Conservation (phyloP, 768 basidiomycete species). For the Boletus rubescentipes region DNA sequence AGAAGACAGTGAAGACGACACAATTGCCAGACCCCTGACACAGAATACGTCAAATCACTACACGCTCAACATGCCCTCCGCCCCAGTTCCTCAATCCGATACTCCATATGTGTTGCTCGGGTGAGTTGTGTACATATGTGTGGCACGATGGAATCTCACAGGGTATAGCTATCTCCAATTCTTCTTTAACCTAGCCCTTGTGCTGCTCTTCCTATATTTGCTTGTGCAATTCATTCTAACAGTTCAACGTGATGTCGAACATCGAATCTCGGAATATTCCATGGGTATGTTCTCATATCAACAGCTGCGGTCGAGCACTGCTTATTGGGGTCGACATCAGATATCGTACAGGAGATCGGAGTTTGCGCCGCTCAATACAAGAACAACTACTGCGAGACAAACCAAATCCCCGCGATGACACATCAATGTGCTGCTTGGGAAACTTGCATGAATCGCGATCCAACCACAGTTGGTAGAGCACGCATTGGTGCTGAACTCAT, state of each 20-base stretch:
- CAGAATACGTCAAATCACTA: conserved; percentile 75
- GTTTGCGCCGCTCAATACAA: conserved; percentile 80
- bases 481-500: conserved; percentile 92
- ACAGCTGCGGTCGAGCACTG: conserved; percentile 12
- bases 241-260: conserved; percentile 86
- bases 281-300: conserved; percentile 54
- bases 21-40: conserved; percentile 39
- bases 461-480: conserved; percentile 83
- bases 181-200: conserved; percentile 86
- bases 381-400: conserved; percentile 75
- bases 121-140: conserved; percentile 42
- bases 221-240: conserved; percentile 85
- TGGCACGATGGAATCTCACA: conserved; percentile 16
- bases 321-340: conserved; percentile 39
- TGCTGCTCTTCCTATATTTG: conserved; percentile 81
- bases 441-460: conserved; percentile 93
- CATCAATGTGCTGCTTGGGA: conserved; percentile 89
- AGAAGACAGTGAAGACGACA: conserved; percentile 50
- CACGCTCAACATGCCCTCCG: conserved; percentile 76
- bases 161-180: conserved; percentile 82
- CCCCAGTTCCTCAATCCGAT: conserved; percentile 55
- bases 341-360: conserved; percentile 90
- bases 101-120: conserved; percentile 83
- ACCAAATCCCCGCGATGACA: conserved; percentile 84
- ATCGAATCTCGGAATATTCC: conserved; percentile 84